Conservation (phyloP, 2,329 filamentous ascomycete species). For the Aspergillus novofumigatus region DNA sequence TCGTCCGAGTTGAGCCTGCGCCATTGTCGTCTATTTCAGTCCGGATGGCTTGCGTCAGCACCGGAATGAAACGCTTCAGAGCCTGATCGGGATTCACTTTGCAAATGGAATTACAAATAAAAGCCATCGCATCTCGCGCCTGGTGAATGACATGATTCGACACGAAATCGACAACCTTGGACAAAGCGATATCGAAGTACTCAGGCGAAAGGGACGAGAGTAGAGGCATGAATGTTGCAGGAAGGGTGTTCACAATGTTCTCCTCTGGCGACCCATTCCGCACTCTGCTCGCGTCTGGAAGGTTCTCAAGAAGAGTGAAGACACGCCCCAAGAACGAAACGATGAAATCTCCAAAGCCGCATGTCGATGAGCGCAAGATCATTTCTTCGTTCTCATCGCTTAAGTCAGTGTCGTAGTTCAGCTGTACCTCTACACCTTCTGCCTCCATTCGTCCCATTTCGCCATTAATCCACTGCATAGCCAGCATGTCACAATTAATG, state of each 20-base stretch:
- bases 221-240: slow-evolving; percentile 83
- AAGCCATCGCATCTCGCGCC: slow-evolving; percentile 95
- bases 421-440: slow-evolving; percentile 76
- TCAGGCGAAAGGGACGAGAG: slow-evolving; percentile 89
- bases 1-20: slow-evolving; percentile 89
- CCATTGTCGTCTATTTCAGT: slow-evolving; percentile 97
- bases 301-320: slow-evolving; percentile 90
- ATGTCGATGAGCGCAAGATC: slow-evolving; percentile 89
- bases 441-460: slow-evolving; percentile 93
- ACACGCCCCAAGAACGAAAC: slow-evolving; percentile 87
- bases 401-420: slow-evolving; percentile 79
- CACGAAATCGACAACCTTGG: slow-evolving; percentile 89
- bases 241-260: slow-evolving; percentile 91
- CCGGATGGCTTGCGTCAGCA: slow-evolving; percentile 85
- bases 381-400: slow-evolving; percentile 80
- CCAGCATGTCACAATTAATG: slow-evolving; percentile 69
- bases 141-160: slow-evolving; percentile 94
- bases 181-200: slow-evolving; percentile 84
- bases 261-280: slow-evolving; percentile 92
- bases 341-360: slow-evolving; percentile 88
- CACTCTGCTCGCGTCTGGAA: slow-evolving; percentile 84
- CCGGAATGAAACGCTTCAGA: slow-evolving; percentile 82
- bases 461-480: slow-evolving; percentile 87
- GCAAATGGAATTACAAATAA: slow-evolving; percentile 93
- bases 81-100: slow-evolving; percentile 95